Evolutionary conservation across 306 rosid genomes (phyloP), one percentile per base, ranked within the genome.

Genomic region (Fagus sylvatica): DNA sequence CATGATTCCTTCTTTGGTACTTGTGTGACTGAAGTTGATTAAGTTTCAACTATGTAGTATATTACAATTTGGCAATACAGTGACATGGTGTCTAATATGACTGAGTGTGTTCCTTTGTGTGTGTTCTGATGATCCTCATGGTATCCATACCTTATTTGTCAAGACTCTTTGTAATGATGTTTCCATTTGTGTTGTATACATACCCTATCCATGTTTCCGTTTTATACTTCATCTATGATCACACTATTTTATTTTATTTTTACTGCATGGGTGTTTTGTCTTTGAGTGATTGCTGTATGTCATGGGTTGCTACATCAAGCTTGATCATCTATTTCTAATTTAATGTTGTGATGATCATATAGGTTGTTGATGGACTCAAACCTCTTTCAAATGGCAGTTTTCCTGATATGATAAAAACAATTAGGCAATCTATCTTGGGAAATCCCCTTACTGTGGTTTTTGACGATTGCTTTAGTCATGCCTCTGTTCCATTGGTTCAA

Each of bases 331-430:
- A 17, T 81, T 61, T 22, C 54, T 81, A 40, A 65, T 74, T 80
- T 42, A 57, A 79, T 54, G 9, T 75, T 60, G 84, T 70, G 53
- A 77, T 59, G 69, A 67, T 73, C 80, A 73, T 60, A 80, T 75
- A 95, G 99, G 96, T 93, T 13, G 84, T 93, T 43, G 94, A 95
- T 69, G 98, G 91, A 77, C 83, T 91, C 66, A 82, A 87, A 70
- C 78, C 89, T 74, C 77, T 87, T 61, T 77, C 84, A 51, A 62
- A 64, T 57, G 56, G 83, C 66, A 92, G 88, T 62, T 86, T 84
- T 74, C 39, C 76, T 67, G 90, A 92, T 84, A 64, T 79, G 66
- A 66, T 83, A 66, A 84, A 86, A 78, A 83, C 91, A 61, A 87
- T 93, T 69, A 83, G 83, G 83, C 79, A 84, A 57, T 80, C 78